Conservation (phyloP, 2,329 filamentous ascomycete species). For the Colletotrichum paranaense region DNA sequence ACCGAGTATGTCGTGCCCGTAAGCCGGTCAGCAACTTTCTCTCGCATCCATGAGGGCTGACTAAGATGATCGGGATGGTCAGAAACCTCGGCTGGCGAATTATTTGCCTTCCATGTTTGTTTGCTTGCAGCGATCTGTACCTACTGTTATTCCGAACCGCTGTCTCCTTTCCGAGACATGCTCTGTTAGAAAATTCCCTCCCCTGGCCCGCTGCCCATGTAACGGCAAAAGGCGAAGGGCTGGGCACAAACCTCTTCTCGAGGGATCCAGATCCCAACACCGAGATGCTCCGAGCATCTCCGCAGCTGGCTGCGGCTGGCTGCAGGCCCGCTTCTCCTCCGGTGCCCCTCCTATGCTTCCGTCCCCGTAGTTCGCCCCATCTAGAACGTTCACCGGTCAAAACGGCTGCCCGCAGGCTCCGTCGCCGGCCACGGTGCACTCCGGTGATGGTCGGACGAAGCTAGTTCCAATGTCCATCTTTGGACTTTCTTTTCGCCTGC, state of each 20-base stretch:
- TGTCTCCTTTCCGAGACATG: background rate
- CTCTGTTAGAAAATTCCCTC: conserved; percentile 10
- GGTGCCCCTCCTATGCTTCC: background rate
- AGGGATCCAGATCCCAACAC: conserved; percentile 18
- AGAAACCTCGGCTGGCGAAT: conserved; percentile 20
- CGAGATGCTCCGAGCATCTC: conserved; percentile 24
- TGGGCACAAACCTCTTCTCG: background rate
- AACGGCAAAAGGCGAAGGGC: background rate
- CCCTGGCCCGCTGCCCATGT: conserved; percentile 17
- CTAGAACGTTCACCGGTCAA: conserved; percentile 22
- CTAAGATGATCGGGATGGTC: conserved; percentile 5
- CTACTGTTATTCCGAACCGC: background rate
- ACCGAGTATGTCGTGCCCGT: background rate
- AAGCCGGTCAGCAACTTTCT: conserved; percentile 15
- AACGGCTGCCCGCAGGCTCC: background rate
- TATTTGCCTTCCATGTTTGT: background rate
- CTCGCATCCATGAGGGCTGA: conserved; percentile 1
- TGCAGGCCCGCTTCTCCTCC: conserved; percentile 2
- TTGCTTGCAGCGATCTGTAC: background rate
- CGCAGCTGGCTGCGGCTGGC: conserved; percentile 1
- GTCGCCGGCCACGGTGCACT: conserved; percentile 7
- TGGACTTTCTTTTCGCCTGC: background rate
- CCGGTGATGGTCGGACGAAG: background rate
- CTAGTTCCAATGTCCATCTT: background rate
- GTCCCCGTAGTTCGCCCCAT: background rate